Evolutionary conservation across 2,329 filamentous ascomycete species (phyloP), one percentile per base, ranked within the genome.

Genomic region (Botrytis fabae): DNA sequence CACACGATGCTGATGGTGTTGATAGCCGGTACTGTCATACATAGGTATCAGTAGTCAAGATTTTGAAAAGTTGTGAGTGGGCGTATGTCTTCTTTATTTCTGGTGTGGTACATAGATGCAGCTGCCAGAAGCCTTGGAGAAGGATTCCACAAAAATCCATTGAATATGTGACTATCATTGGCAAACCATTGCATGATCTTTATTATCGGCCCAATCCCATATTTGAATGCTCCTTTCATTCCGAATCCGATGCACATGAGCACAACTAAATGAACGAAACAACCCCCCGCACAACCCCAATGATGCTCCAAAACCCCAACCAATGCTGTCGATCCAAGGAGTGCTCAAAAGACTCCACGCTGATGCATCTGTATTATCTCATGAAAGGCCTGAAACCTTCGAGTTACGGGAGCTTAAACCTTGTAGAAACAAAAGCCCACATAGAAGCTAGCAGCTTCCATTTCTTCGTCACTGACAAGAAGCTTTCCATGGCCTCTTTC

Each of bases 341-440:
- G 5, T 4, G 22, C 40, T 40, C 35, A 42, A 62, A 12, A 6
- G 60, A 62, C 35, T 18, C 60, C 22, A 62, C 32, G 38, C 38
- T n/a, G 60, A 40, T n/a, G 25, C 25, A 42, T 40, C 60, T n/a
- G 60, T n/a, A 62, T 40, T n/a, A 62, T n/a, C 7, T 16, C 18
- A 61, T 22, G 35, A 25, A 18, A 59, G 57, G 44, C 18, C 22
- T 28, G 32, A 22, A 32, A 48, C 25, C 35, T 69, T 40, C 65
- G 68, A 62, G 40, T 1, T n/a, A 38, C 65, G 25, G 16, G 6
- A 64, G 42, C 44, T 76, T 86, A 96, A 63, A 97, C 93, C 85
- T 98, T 97, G 83, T 98, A 97, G 83, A 98, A 98, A 84, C 94
- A 97, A 80, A 98, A 98, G 1, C 93, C 95, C 78, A 97, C 89